Base-by-base conservation (phyloP, 352 stramenopile species). In the Pythium biforme region DNA sequence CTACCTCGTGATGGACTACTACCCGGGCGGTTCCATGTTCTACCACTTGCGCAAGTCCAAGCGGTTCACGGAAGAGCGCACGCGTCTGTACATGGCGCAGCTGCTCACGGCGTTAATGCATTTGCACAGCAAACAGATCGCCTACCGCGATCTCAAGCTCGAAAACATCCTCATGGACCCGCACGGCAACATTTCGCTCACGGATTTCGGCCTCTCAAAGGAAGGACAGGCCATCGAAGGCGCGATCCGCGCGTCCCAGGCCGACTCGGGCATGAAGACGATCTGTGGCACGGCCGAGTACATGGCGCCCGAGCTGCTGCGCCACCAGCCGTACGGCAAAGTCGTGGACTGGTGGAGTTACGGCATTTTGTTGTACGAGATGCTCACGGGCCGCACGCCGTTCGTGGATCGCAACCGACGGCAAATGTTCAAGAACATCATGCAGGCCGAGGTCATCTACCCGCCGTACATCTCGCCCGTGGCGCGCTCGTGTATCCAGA, bases 1-100 rank as follows among this genome's bases (percentile, higher is more conserved):
- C 10, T 99, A 99, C 66, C 72, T 98, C 55, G 92, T 98, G 51
- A 97, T 98, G 84, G 94, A 98, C 60, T 98, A 98, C 70, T 96
- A 97, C 60, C 89, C 88, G 5, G 88, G 88, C 29, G 88, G 88
- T 3, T 94, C 85, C 0, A 92, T 96, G 83, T 96, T 94, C 68
- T 94, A 94, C 64, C 87, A 95, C 40, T 37, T 96, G 49, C 83
- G 85, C 55, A 94, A 94, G 59, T 94, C 85, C 0, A 95, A 95
- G 62, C 75, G 87, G 2, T 95, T 96, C 56, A 64, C 85, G 17
- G 88, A 96, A 64, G 85, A 94, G 9, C 83, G 88, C 0, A 94
- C 87, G 26, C 73, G 86, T 25, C 52, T 96, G 47, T 96, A 96
- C 68, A 94, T 94, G 82, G 86, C 88, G 8, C 82, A 96, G 62